Percentiles rank a stretch among this genome's conserved stretches.
Evolutionary conservation across 768 basidiomycete species (phyloP).

Genomic region (Termitomyces sp.): DNA sequence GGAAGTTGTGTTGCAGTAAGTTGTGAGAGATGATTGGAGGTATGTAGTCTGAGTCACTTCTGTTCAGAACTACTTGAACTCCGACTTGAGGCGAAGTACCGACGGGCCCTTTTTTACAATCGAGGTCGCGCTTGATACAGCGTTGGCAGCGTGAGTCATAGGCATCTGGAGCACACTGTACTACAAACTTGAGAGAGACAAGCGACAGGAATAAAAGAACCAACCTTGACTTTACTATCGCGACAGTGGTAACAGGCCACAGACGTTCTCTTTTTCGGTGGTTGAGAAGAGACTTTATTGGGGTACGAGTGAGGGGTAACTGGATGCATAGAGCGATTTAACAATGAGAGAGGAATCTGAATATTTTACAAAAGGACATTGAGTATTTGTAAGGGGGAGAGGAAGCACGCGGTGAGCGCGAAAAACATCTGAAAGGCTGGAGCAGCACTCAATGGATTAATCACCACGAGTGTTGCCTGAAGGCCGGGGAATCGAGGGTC

Average conservation of each 20-base stretch:
- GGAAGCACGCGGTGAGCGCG: not conserved
- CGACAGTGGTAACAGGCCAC: slow-evolving; percentile 56
- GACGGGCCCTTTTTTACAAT: slow-evolving; percentile 6
- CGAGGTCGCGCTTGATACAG: slow-evolving; percentile 1
- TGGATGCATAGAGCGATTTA: not conserved
- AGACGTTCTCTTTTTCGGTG: slow-evolving; percentile 27
- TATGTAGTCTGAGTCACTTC: not conserved
- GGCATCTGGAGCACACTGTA: slow-evolving; percentile 1
- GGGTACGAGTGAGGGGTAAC: not conserved
- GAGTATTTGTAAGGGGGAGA: not conserved
- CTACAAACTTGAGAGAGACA: not conserved
- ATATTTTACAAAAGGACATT: not conserved
- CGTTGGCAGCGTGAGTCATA: slow-evolving; percentile 4
- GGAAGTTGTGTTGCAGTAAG: not conserved
- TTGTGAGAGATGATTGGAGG: not conserved
- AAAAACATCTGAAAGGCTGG: not conserved
- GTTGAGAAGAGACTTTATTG: slow-evolving; percentile 2
- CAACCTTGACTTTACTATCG: slow-evolving; percentile 49
- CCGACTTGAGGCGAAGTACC: not conserved
- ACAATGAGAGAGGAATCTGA: not conserved
- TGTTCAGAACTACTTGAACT: not conserved
- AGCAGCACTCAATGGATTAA: not conserved
- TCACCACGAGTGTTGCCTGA: not conserved
- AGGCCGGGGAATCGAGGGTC: not conserved
- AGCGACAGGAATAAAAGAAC: not conserved